Percentiles rank a stretch among this genome's conserved stretches.
phyloP scores from a whole-genome alignment of 345 rosid genomes.

The Acer negundo region DNA sequence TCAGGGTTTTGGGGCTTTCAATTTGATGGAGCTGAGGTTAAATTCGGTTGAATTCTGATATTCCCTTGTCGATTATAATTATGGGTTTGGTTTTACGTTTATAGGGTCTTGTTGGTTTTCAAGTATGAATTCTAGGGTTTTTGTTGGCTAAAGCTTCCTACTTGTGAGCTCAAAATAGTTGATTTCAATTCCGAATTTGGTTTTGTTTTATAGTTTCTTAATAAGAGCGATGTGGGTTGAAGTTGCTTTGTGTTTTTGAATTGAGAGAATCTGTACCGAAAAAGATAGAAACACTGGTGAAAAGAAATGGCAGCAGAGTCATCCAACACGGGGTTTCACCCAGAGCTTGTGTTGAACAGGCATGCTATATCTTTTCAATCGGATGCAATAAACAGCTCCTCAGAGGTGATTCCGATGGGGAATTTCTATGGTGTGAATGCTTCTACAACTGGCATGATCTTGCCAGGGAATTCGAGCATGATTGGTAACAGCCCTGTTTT shows the following conservation, averaged over 20 bases:
- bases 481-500: conserved; percentile 34
- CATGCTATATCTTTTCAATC: conserved; percentile 61
- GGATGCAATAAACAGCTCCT: conserved; percentile 37
- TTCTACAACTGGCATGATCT: conserved; percentile 27
- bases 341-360: conserved; percentile 39
- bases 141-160: conserved; percentile 1
- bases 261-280: neutral
- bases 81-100: neutral
- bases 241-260: neutral
- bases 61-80: neutral
- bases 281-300: no score
- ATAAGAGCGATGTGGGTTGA: no score
- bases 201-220: no score
- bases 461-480: conserved; percentile 44
- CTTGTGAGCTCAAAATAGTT: no score
- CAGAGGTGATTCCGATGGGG: conserved; percentile 56
- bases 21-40: neutral
- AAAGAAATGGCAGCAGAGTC: conserved; percentile 66
- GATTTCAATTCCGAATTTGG: no score
- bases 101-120: conserved; percentile 1
- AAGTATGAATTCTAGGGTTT: neutral
- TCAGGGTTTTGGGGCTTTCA: neutral
- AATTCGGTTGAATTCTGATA: conserved; percentile 4
- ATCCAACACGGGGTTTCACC: conserved; percentile 44
- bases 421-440: conserved; percentile 44